Evolutionary conservation across 164 flowering plant genomes (phyloP).

Genomic region (Stephania cephalantha): DNA sequence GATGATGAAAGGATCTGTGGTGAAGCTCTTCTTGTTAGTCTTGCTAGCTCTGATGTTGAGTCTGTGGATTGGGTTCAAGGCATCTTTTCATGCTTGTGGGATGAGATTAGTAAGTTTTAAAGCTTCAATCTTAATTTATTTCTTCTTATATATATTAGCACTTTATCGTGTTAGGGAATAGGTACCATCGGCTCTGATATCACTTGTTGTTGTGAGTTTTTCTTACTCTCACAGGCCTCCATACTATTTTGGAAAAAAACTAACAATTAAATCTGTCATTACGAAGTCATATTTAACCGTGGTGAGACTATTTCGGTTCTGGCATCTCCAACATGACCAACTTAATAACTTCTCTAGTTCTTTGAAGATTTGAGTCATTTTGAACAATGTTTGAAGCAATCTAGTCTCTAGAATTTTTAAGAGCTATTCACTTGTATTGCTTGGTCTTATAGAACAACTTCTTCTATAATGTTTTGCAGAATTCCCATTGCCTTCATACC

Average conservation of each 20-base stretch:
- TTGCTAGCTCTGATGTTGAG: constrained; percentile 22
- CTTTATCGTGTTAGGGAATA: too few relatives aligned
- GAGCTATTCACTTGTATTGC: neutral
- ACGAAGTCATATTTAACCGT: too few relatives aligned
- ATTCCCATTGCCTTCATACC: constrained; percentile 7
- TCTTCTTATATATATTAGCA: neutral
- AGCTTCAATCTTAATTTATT: constrained; percentile 6
- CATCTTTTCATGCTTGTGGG: constrained; percentile 25
- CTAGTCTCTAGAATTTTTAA: neutral
- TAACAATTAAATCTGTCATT: too few relatives aligned
- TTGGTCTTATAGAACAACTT: neutral
- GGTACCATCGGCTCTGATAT: too few relatives aligned
- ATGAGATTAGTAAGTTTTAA: constrained; percentile 21
- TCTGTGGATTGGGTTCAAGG: constrained; percentile 20
- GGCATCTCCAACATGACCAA: neutral
- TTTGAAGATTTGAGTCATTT: neutral
- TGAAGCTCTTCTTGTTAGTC: constrained; percentile 23
- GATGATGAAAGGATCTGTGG: constrained; percentile 10
- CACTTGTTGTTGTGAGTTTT: too few relatives aligned
- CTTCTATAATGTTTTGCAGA: constrained; percentile 6
- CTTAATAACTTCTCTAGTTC: neutral
- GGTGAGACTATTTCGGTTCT: too few relatives aligned
- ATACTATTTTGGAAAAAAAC: too few relatives aligned
- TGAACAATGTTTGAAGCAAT: neutral
- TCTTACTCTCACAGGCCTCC: too few relatives aligned